phyloP scores from a whole-genome alignment of 768 basidiomycete species.

The Kwoniella dejecticola region DNA sequence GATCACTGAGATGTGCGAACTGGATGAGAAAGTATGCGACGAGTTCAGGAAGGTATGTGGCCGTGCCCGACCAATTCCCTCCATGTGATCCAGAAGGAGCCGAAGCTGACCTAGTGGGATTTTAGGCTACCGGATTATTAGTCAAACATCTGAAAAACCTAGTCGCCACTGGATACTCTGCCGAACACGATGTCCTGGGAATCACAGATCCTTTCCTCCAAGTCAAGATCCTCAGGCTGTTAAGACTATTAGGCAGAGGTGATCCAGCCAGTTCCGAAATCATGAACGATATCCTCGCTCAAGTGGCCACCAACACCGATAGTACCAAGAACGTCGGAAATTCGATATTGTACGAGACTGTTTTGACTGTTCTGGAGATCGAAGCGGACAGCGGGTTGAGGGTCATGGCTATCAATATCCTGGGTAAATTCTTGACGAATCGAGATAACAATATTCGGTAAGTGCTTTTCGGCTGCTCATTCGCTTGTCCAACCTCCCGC shows the following conservation, averaged over 20 bases:
- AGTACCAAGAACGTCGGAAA: conserved; percentile 97
- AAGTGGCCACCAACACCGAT: conserved; percentile 99
- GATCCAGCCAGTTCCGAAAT: conserved; percentile 85
- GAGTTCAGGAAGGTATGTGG: conserved; percentile 88
- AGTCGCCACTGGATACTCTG: conserved; percentile 94
- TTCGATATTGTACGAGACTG: conserved; percentile 95
- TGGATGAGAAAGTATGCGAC: conserved; percentile 69
- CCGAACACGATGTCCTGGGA: conserved; percentile 98
- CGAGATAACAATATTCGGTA: conserved; percentile 98
- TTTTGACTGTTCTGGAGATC: conserved; percentile 92
- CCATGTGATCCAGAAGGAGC: neutral
- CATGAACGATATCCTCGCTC: conserved; percentile 93
- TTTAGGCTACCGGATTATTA: conserved; percentile 60
- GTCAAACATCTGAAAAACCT: conserved; percentile 93
- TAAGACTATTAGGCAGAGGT: conserved; percentile 82
- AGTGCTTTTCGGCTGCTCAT: conserved; percentile 26
- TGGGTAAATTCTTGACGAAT: conserved; percentile 97
- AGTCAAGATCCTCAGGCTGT: conserved; percentile 82
- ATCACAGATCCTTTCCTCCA: conserved; percentile 67
- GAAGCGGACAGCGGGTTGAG: conserved; percentile 93
- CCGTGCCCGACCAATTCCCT: no score
- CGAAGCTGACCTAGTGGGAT: neutral
- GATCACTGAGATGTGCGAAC: conserved; percentile 88
- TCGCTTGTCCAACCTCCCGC: no score
- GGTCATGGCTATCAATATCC: conserved; percentile 99